phyloP scores from a whole-genome alignment of 495 filamentous ascomycete genomes.

The Antarctomyces pellizariae region DNA sequence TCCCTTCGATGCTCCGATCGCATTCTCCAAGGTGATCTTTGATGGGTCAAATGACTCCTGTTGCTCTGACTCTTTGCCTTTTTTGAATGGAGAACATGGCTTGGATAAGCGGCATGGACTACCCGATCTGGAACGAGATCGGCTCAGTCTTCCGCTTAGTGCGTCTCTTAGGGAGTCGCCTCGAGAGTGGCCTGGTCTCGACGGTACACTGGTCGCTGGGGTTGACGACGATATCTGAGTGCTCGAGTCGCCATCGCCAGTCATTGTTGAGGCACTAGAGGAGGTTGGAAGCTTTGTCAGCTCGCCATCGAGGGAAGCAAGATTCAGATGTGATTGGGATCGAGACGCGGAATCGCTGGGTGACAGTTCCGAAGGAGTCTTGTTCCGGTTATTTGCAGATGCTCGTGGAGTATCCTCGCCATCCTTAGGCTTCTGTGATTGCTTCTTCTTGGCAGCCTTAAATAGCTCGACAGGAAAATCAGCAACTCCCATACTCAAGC shows the following conservation, averaged over 20 bases:
- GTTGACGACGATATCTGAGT: constrained; percentile 1
- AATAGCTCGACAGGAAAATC: constrained; percentile 53
- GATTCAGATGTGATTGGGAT: constrained; percentile 4
- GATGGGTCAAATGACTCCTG: constrained; percentile 5
- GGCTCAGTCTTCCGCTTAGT: constrained; percentile 6
- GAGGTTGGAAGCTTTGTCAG: background rate
- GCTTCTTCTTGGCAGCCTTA: constrained; percentile 17
- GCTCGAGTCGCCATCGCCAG: constrained; percentile 1
- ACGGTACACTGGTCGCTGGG: constrained; percentile 5
- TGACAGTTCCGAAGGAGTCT: too few species aligned
- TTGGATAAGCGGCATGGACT: too few species aligned
- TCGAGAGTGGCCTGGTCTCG: constrained; percentile 2
- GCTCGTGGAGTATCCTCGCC: constrained; percentile 2
- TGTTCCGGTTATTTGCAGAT: too few species aligned
- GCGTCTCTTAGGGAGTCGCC: constrained; percentile 8
- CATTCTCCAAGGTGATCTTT: constrained; percentile 25
- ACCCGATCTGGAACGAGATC: constrained; percentile 7
- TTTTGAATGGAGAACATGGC: too few species aligned
- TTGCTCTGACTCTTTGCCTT: background rate
- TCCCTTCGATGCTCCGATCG: constrained; percentile 35
- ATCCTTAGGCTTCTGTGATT: background rate
- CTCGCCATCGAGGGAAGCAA: constrained; percentile 1
- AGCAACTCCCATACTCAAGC: constrained; percentile 57
- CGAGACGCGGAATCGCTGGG: too few species aligned
- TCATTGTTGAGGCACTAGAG: constrained; percentile 1